phyloP scores from a whole-genome alignment of 1,284 basidiomycete genomes.

The Wolfiporia cocos region DNA sequence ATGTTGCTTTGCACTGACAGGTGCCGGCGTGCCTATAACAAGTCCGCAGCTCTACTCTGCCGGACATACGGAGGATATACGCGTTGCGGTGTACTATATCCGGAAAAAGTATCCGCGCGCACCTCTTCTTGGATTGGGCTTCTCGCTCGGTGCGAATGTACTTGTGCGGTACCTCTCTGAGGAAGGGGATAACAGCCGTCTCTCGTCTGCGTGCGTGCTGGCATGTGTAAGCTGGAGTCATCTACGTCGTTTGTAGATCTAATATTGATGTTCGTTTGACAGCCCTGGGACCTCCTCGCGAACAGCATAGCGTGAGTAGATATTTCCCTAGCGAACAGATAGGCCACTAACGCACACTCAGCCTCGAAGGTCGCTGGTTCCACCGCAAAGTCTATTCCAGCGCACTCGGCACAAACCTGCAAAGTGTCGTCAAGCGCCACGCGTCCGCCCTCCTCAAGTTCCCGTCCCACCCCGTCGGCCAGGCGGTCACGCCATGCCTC shows the following conservation, averaged over 20 bases:
- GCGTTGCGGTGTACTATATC: slow-evolving; percentile 78
- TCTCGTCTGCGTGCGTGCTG: slow-evolving; percentile 75
- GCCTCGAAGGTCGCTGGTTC: slow-evolving; percentile 60
- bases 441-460: slow-evolving; percentile 41
- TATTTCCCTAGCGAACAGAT: not conserved
- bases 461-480: slow-evolving; percentile 44
- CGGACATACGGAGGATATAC: slow-evolving; percentile 81
- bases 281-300: slow-evolving; percentile 75
- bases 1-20: slow-evolving; percentile 27
- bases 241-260: not conserved
- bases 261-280: not conserved
- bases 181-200: slow-evolving; percentile 68
- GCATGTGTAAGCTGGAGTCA: slow-evolving; percentile 60
- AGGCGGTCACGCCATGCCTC: slow-evolving; percentile 39
- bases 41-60: slow-evolving; percentile 84
- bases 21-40: slow-evolving; percentile 83
- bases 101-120: slow-evolving; percentile 72
- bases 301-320: slow-evolving; percentile 47
- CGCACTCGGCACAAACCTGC: slow-evolving; percentile 79
- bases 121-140: slow-evolving; percentile 83
- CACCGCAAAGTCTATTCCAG: slow-evolving; percentile 75
- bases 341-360: slow-evolving; percentile 19
- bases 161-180: slow-evolving; percentile 88
- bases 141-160: slow-evolving; percentile 92
- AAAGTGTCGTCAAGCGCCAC: slow-evolving; percentile 60